Evolutionary conservation across 768 basidiomycete genomes (phyloP).

Genomic region (Tulasnella sp.): DNA sequence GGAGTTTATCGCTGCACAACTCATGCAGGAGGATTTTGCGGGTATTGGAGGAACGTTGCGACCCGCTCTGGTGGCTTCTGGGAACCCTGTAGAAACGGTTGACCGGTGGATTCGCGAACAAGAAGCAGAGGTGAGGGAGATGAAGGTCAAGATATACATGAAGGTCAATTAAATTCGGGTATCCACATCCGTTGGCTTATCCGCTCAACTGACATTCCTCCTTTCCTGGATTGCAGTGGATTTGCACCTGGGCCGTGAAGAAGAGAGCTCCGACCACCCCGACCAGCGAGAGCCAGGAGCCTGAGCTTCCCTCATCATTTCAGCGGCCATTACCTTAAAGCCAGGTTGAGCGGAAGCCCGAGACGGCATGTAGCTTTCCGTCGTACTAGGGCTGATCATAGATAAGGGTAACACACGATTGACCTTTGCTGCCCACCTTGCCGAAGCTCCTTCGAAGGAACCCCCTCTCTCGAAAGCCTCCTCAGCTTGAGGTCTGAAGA

Average conservation of each 20-base stretch:
- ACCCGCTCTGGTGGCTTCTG: neutral
- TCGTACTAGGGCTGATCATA: too few relatives aligned
- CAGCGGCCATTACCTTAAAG: too few relatives aligned
- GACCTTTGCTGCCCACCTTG: too few relatives aligned
- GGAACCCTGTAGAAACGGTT: conserved; percentile 1
- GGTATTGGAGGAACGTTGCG: neutral
- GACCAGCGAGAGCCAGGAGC: neutral
- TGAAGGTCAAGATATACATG: neutral
- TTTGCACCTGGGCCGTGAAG: neutral
- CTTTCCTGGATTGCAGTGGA: neutral
- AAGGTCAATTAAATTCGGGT: neutral
- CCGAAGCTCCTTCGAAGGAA: too few relatives aligned
- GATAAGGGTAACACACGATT: too few relatives aligned
- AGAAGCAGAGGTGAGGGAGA: neutral
- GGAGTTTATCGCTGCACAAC: neutral
- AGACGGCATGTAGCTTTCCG: too few relatives aligned
- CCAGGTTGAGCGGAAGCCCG: too few relatives aligned
- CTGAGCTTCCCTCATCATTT: too few relatives aligned
- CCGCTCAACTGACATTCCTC: neutral
- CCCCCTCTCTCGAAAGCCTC: too few relatives aligned
- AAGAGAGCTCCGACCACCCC: neutral
- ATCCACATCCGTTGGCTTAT: too few relatives aligned
- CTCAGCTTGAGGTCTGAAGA: too few relatives aligned
- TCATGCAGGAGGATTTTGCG: neutral
- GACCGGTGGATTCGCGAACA: neutral